Percentiles rank a stretch among this genome's conserved stretches.
phyloP scores from a whole-genome alignment of 2,329 filamentous ascomycete genomes.

The Aspergillus terreus region DNA sequence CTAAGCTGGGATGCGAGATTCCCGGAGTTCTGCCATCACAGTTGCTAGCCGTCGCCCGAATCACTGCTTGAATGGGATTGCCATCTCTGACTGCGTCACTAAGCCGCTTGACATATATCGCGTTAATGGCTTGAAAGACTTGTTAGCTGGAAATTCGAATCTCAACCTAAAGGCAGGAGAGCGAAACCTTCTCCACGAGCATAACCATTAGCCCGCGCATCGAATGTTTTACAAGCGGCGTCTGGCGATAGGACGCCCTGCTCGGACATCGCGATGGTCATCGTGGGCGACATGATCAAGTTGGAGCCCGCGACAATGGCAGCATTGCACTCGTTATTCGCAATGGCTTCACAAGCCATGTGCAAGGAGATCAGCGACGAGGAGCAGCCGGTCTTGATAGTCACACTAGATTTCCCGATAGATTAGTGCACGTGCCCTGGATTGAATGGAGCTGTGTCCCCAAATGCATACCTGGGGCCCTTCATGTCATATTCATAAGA shows the following conservation, averaged over 20 bases:
- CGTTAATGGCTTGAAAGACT: slow-evolving; percentile 21
- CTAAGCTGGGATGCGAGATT: slow-evolving; percentile 13
- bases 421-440: no score
- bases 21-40: slow-evolving; percentile 24
- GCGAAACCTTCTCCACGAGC: slow-evolving; percentile 19
- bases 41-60: slow-evolving; percentile 28
- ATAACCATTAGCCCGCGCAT: slow-evolving; percentile 26
- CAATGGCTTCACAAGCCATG: slow-evolving; percentile 21
- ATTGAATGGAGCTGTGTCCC: no score
- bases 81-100: slow-evolving; percentile 23
- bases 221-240: slow-evolving; percentile 24
- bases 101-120: slow-evolving; percentile 26
- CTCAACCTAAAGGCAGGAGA: no score
- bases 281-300: slow-evolving; percentile 28
- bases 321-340: slow-evolving; percentile 8
- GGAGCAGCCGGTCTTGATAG: slow-evolving; percentile 35
- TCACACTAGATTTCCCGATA: slow-evolving; percentile 13
- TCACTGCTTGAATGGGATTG: slow-evolving; percentile 31
- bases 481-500: slow-evolving; percentile 21
- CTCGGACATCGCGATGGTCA: slow-evolving; percentile 25
- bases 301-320: slow-evolving; percentile 34
- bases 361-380: slow-evolving; percentile 30
- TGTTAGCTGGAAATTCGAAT: no score
- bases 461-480: slow-evolving; percentile 5
- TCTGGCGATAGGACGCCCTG: slow-evolving; percentile 33